Evolutionary conservation across 139 green algal genomes (phyloP), one percentile per base, ranked within the genome.

Genomic region (Trebouxia sp.): DNA sequence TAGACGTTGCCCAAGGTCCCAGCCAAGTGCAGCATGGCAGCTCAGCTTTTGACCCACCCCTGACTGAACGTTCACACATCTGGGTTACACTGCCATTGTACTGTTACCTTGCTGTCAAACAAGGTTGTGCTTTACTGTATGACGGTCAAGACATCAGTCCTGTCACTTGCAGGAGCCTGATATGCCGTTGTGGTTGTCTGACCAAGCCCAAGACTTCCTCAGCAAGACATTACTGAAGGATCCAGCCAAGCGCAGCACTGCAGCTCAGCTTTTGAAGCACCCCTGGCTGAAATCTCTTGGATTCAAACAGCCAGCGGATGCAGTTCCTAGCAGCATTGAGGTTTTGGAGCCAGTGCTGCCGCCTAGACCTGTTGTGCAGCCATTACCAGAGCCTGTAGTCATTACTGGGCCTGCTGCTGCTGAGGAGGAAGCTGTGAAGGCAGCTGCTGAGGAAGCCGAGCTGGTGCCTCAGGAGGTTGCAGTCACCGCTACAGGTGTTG

Each of bases 231-330:
- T 72, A 35, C 32, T 72, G 12, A 72, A 72, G 10, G 62, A 72
- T 24, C 11, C 62, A 42, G 32, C 28, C 62, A 72, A 41, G 32
- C 62, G 62, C 62, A 72, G 62, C 32, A 11, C 62, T 43, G 62
- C 62, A 72, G 62, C 62, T 26, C 62, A 72, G 62, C 62, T 72
- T 35, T 35, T 72, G 28, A 72, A 72, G 62, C 62, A 72, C 43
- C 62, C 62, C 62, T 72, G 62, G 62, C 62, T 72, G 15, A 72
- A 43, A 26, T 43, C 62, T 35, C 62, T 72, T 32, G 62, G 62
- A 72, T 72, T 72, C 62, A 72, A 72, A 35, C 62, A 35, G 37
- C 32, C 62, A 30, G 62, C 28, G 5, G 35, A 72, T n/a, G 32
- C n/a, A 43, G 26, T 45, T 15, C 9, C 62, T 15, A 72, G 62